These are phyloP conservation scores for Leccinellum albellum DNA, from an alignment of 768 basidiomycete genomes.

Conservation along the genomic window DNA sequence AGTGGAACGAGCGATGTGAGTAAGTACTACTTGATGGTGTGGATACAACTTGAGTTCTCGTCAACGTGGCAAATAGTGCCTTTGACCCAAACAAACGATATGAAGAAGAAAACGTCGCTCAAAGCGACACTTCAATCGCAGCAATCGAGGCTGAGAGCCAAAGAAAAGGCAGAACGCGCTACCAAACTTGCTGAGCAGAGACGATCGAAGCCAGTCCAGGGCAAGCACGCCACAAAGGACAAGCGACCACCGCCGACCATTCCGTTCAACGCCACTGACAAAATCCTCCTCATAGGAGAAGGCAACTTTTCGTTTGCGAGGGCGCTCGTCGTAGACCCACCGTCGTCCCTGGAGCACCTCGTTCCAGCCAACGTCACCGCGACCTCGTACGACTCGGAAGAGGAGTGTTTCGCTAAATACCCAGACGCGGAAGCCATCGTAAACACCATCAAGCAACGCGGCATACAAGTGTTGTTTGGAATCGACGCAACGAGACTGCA, in stretches of 20 bases:
- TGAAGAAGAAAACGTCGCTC: slow-evolving; percentile 51
- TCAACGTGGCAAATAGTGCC: slow-evolving; percentile 21
- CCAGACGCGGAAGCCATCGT: slow-evolving; percentile 66
- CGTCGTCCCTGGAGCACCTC: slow-evolving; percentile 45
- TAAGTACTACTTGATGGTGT: too few relatives aligned
- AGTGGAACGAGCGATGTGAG: slow-evolving; percentile 30
- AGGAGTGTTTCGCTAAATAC: slow-evolving; percentile 78
- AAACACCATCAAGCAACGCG: slow-evolving; percentile 46
- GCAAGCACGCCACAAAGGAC: slow-evolving; percentile 30
- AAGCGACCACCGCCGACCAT: slow-evolving; percentile 46
- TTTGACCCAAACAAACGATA: slow-evolving; percentile 30
- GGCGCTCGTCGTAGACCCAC: slow-evolving; percentile 56
- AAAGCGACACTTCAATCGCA: slow-evolving; percentile 69
- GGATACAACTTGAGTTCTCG: neutral
- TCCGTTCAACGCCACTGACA: slow-evolving; percentile 63
- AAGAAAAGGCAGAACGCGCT: slow-evolving; percentile 55
- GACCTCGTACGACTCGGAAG: slow-evolving; percentile 80
- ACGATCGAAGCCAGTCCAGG: slow-evolving; percentile 30
- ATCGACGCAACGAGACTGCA: slow-evolving; percentile 83
- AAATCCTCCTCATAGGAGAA: slow-evolving; percentile 81
- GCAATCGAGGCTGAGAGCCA: slow-evolving; percentile 60
- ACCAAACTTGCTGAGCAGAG: slow-evolving; percentile 42
- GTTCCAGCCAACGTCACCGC: slow-evolving; percentile 71
- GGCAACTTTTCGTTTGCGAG: slow-evolving; percentile 92
- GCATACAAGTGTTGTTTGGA: slow-evolving; percentile 70